Evolutionary conservation across 2,329 filamentous ascomycete genomes (phyloP).

Genomic region (Malbranchea cinnamomea): DNA sequence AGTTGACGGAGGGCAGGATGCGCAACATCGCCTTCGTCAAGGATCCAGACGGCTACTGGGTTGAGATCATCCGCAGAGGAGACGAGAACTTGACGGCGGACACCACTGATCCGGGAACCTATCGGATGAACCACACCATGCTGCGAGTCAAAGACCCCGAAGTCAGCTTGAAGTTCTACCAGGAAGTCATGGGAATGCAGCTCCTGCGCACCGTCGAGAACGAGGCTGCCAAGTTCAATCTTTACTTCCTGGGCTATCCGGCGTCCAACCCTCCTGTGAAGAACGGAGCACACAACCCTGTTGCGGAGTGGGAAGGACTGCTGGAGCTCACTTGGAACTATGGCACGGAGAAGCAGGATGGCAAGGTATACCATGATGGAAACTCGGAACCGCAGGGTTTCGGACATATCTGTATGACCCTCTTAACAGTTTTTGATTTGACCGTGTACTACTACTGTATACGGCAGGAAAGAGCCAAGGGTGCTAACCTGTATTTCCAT

Average conservation of each 20-base stretch:
- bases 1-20: constrained; percentile 77
- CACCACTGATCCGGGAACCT: constrained; percentile 54
- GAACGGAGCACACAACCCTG: constrained; percentile 37
- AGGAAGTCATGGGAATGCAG: constrained; percentile 80
- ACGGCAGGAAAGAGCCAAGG: background rate
- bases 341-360: constrained; percentile 60
- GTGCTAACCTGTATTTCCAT: constrained; percentile 2
- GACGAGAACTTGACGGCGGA: constrained; percentile 44
- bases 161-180: constrained; percentile 63
- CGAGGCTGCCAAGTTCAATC: constrained; percentile 58
- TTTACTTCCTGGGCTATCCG: constrained; percentile 84
- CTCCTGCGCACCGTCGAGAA: constrained; percentile 60
- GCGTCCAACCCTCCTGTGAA: constrained; percentile 39
- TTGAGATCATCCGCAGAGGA: constrained; percentile 46
- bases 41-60: constrained; percentile 74
- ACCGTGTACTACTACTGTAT: background rate
- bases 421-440: background rate
- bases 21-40: constrained; percentile 76
- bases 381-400: constrained; percentile 88
- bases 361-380: constrained; percentile 80
- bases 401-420: constrained; percentile 66
- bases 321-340: constrained; percentile 82
- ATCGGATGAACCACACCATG: constrained; percentile 60
- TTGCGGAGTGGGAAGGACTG: constrained; percentile 61
- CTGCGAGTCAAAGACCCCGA: constrained; percentile 75